Evolutionary conservation across 2,329 filamentous ascomycete species (phyloP).

Genomic region (Celoporthe dispersa): DNA sequence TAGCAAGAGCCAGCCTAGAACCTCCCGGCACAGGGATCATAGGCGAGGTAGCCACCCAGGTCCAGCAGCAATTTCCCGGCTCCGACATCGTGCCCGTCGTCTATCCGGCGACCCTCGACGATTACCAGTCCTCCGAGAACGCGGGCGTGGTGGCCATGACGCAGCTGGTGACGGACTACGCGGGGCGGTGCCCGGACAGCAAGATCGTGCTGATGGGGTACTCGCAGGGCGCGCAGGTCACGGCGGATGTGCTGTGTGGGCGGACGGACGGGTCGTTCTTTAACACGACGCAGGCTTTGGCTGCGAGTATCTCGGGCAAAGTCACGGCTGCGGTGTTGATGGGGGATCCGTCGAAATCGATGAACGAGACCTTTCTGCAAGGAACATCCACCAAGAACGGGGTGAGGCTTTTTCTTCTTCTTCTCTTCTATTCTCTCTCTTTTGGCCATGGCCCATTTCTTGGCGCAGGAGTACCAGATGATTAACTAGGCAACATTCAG

Average conservation of each 20-base stretch:
- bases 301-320: constrained; percentile 15
- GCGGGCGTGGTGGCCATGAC: constrained; percentile 31
- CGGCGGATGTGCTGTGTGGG: constrained; percentile 35
- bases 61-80: constrained; percentile 31
- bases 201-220: constrained; percentile 37
- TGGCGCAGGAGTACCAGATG: too few species aligned
- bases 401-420: constrained; percentile 24
- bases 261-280: constrained; percentile 24
- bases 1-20: constrained; percentile 35
- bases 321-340: constrained; percentile 34
- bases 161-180: constrained; percentile 30
- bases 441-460: too few species aligned
- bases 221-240: constrained; percentile 35
- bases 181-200: constrained; percentile 31
- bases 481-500: constrained; percentile 16
- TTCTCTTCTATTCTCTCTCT: too few species aligned
- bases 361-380: constrained; percentile 29
- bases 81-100: constrained; percentile 33
- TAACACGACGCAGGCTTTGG: constrained; percentile 24
- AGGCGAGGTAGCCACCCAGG: constrained; percentile 34
- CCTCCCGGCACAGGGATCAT: constrained; percentile 32
- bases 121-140: constrained; percentile 32
- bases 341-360: constrained; percentile 34
- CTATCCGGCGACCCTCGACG: constrained; percentile 35
- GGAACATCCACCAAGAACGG: constrained; percentile 34